These are phyloP conservation scores for Leccinellum rugosiceps DNA, from an alignment of 768 basidiomycete genomes.

Conservation along the genomic window DNA sequence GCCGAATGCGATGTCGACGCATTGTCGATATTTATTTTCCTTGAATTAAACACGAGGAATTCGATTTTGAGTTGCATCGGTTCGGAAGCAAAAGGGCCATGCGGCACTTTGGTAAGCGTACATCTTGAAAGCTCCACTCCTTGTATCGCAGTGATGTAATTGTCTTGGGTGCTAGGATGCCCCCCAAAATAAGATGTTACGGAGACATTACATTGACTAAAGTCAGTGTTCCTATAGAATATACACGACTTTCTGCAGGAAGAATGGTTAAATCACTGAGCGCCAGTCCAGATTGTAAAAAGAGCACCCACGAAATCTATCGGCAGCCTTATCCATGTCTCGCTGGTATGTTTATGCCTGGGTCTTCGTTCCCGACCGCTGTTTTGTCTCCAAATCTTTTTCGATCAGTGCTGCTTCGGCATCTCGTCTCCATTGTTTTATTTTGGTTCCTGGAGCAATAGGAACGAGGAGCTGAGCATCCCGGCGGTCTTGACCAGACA, in stretches of 20 bases:
- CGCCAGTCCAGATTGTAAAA: not conserved
- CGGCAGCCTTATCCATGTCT: not conserved
- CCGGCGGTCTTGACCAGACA: constrained; percentile 22
- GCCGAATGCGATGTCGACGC: not conserved
- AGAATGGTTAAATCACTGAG: not conserved
- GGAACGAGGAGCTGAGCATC: constrained; percentile 27
- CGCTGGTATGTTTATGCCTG: not conserved
- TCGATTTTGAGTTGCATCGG: not conserved
- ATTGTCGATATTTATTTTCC: not conserved
- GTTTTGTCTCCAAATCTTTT: not conserved
- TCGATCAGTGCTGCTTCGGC: constrained; percentile 3
- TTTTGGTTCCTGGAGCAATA: constrained; percentile 22
- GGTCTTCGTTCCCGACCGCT: not conserved
- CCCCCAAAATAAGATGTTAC: not conserved
- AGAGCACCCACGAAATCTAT: not conserved
- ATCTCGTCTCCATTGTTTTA: constrained; percentile 26
- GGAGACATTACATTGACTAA: not conserved
- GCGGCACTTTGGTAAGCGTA: not conserved
- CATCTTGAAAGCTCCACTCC: not conserved
- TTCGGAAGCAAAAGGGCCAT: not conserved
- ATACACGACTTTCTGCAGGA: not conserved
- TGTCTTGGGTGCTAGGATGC: not conserved
- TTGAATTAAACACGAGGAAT: not conserved
- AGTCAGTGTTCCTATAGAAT: not conserved
- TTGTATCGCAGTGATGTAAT: not conserved